Base-by-base conservation (phyloP, 2,329 filamentous ascomycete species). In the Aspergillus neotritici region DNA sequence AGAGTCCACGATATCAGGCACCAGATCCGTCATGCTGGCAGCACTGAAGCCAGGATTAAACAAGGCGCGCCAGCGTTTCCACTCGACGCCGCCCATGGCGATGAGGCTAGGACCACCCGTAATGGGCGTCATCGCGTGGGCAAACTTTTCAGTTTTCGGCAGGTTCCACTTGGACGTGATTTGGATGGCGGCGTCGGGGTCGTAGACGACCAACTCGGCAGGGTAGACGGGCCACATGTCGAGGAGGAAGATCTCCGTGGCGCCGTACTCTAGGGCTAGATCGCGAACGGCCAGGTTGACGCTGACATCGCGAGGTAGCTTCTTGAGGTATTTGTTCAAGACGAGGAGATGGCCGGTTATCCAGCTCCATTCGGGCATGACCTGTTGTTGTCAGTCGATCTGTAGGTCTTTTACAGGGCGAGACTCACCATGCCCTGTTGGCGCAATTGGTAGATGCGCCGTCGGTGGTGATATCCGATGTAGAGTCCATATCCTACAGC, bases 11-110 rank as follows among this genome's bases (percentile, higher is more conserved):
- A 46, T 38, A 4, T 31, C 14, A 1, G 44, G 40, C 7, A 37
- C 35, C 3, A 43, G 34, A 11, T 41, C 44, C n/a, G 36, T 37
- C 31, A 46, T 29, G 16, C 37, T 43, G 1, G 17, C 16, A 1
- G 40, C 34, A 12, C 37, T 46, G 15, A 46, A 46, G 1, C 44
- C 44, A 2, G 40, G 44, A 12, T 46, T 43, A 4, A 46, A 43
- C 25, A 46, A 9, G 7, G 40, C 40, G 7, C 44, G n/a, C 40
- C 44, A 43, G 4, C 31, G 34, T 17, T 46, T 46, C 44, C 40
- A 43, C 4, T 15, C 31, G 10, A 31, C 16, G 1, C 36, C 36
- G 14, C 37, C 21, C 36, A 43, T 43, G n/a, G 34, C 39, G 2
- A 43, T 40, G 11, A 46, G 15, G 28, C 40, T 46, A 1, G 44